Conservation (phyloP, 495 filamentous ascomycete genomes). For the Monascus purpureus region DNA sequence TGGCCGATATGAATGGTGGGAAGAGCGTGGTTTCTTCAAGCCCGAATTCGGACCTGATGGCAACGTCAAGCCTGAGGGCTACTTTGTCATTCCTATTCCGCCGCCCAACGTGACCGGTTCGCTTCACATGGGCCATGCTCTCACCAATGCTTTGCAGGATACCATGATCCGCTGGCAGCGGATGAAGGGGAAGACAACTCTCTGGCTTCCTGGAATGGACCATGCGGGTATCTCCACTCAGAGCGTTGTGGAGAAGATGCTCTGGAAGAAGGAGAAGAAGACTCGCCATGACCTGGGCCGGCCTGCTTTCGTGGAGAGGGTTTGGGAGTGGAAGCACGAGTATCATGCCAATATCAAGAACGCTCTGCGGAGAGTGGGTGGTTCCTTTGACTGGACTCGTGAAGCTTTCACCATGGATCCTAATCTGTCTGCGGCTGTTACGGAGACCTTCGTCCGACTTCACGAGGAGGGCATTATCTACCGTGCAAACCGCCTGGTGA, state of each 20-base stretch:
- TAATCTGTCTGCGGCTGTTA: conserved; percentile 52
- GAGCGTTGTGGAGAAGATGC: conserved; percentile 63
- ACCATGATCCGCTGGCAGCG: conserved; percentile 59
- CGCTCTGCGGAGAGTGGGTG: conserved; percentile 43
- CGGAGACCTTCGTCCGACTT: conserved; percentile 55
- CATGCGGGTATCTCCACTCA: conserved; percentile 70
- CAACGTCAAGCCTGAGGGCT: conserved; percentile 51
- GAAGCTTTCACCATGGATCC: conserved; percentile 66
- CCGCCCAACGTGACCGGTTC: conserved; percentile 68
- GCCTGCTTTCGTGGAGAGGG: conserved; percentile 40
- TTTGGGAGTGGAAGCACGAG: conserved; percentile 59
- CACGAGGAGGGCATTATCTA: conserved; percentile 69
- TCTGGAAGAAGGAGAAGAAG: conserved; percentile 51
- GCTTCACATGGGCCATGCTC: conserved; percentile 59
- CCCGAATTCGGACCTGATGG: conserved; percentile 53
- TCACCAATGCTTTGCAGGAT: conserved; percentile 57
- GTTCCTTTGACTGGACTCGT: conserved; percentile 48
- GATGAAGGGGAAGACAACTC: conserved; percentile 51
- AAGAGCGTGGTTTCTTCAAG: conserved; percentile 53
- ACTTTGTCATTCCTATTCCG: conserved; percentile 60
- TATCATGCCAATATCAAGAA: conserved; percentile 51
- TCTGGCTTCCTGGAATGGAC: conserved; percentile 63
- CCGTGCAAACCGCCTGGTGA: conserved; percentile 60
- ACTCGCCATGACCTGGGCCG: conserved; percentile 55
- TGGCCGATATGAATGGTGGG: conserved; percentile 47